A percentile compares a stretch with the other conserved stretches of the same genome.
Evolutionary conservation across 495 filamentous ascomycete genomes (phyloP).

Genomic region (Hyphodiscus hymeniophilus): DNA sequence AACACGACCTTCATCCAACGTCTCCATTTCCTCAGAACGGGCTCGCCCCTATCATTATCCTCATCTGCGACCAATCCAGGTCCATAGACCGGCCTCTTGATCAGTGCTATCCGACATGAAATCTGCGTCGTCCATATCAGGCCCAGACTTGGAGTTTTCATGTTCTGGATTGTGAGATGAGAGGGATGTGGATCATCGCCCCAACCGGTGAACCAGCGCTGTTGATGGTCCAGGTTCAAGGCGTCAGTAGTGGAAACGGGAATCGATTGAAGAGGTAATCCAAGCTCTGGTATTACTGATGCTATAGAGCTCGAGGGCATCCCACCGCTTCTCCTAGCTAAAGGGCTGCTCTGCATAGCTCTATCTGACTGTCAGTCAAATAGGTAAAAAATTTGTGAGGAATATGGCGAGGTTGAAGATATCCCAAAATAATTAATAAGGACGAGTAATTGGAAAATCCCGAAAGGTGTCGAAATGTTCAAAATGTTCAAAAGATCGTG

Average conservation of each 20-base stretch:
- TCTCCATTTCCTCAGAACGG: conserved; percentile 35
- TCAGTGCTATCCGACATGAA: conserved; percentile 68
- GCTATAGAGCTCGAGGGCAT: conserved; percentile 4
- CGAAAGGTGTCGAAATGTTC: no score
- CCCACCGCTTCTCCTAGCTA: conserved; percentile 11
- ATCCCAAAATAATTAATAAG: no score
- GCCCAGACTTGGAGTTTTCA: conserved; percentile 82
- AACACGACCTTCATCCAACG: conserved; percentile 78
- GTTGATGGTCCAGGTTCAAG: conserved; percentile 77
- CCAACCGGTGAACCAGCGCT: conserved; percentile 93
- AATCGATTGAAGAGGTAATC: not conserved
- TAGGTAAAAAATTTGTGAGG: no score
- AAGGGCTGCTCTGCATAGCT: conserved; percentile 15
- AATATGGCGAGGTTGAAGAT: no score
- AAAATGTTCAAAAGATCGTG: no score
- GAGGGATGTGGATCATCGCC: conserved; percentile 47
- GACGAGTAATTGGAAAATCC: no score
- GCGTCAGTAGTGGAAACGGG: conserved; percentile 24
- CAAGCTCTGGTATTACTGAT: conserved; percentile 3
- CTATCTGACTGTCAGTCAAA: no score
- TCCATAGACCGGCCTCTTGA: conserved; percentile 48
- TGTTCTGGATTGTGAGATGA: conserved; percentile 19
- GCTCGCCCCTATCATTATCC: conserved; percentile 23
- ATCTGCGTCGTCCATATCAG: conserved; percentile 89
- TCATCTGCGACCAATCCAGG: conserved; percentile 21